Percentiles rank a stretch among this genome's conserved stretches.
Conservation (phyloP, 2,329 filamentous ascomycete genomes). For the Neofusicoccum cordaticola region DNA sequence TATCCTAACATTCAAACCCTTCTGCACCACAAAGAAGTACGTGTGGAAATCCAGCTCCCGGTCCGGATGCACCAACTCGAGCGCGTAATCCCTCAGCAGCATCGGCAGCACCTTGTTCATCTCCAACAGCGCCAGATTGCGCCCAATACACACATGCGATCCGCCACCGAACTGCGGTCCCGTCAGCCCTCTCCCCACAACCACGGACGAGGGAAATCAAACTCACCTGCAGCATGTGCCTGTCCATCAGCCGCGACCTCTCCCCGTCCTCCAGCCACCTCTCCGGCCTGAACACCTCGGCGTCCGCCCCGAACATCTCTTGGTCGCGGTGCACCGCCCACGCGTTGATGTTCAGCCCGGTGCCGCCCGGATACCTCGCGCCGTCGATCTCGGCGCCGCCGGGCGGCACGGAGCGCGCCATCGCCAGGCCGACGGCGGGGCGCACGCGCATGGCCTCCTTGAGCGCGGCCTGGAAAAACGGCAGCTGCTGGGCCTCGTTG, state of each 20-base stretch:
- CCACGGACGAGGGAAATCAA: not conserved
- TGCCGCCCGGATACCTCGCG: conserved; percentile 35
- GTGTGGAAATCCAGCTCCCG: conserved; percentile 53
- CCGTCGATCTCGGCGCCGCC: conserved; percentile 34
- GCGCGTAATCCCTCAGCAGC: conserved; percentile 32
- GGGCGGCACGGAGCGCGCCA: conserved; percentile 27
- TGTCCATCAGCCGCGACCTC: conserved; percentile 30
- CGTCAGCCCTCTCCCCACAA: not conserved
- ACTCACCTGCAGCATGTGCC: conserved; percentile 25
- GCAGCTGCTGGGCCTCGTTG: conserved; percentile 24
- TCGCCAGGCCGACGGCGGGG: conserved; percentile 32
- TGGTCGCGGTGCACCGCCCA: conserved; percentile 44
- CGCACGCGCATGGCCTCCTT: conserved; percentile 40
- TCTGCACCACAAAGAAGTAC: conserved; percentile 60
- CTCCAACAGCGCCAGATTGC: conserved; percentile 29
- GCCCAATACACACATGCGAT: conserved; percentile 32
- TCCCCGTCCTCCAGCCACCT: conserved; percentile 42
- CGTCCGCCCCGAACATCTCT: conserved; percentile 39
- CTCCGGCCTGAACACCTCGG: conserved; percentile 43
- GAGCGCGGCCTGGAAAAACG: conserved; percentile 34
- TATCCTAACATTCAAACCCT: conserved; percentile 54
- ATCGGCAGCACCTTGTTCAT: conserved; percentile 31
- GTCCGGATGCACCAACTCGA: conserved; percentile 52
- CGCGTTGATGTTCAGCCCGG: conserved; percentile 44
- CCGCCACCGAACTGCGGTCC: conserved; percentile 31